Evolutionary conservation across 2,329 filamentous ascomycete species (phyloP), one percentile per base, ranked within the genome.

Genomic region (Fusarium mexicanum): DNA sequence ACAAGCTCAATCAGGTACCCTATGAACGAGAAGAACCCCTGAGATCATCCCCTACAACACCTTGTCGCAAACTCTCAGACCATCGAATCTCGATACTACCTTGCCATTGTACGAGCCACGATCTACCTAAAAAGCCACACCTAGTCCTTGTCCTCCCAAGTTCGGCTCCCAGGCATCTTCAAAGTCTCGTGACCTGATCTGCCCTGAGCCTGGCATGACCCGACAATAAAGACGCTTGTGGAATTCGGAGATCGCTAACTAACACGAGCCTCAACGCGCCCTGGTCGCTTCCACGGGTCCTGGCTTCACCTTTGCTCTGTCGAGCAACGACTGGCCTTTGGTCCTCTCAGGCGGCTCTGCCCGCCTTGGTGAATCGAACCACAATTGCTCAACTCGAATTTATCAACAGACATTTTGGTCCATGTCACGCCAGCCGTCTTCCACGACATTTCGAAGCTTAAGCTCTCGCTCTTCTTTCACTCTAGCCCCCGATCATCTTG

Each of bases 341-440:
- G 58, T 67, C 64, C 46, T 69, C 61, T 63, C 41, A 59, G 72
- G 71, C 70, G 72, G 69, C 60, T 57, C 62, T 60, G 72, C 62
- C 74, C 68, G 74, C 69, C 54, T 62, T 67, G 51, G 48, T 58
- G 61, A 68, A 77, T 76, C 73, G 68, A 69, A 75, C 75, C 75
- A 76, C 67, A 50, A 61, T 57, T 58, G 60, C 53, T 61, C 57
- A 40, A n/a, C 41, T 66, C 58, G 38, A 47, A 37, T 55, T 58
- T 63, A 64, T 73, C 53, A 67, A 54, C 64, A 72, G 51, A 67
- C 43, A 51, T 67, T 69, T 57, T 67, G 29, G 71, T 59, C 69
- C 75, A 77, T 78, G 72, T 78, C 72, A 75, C 76, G 73, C 68
- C 75, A 74, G 61, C 50, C 59, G 58, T 66, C 51, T 57, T 69